Evolutionary conservation across 2,329 filamentous ascomycete species (phyloP).

Genomic region (Alternaria tenuissima): DNA sequence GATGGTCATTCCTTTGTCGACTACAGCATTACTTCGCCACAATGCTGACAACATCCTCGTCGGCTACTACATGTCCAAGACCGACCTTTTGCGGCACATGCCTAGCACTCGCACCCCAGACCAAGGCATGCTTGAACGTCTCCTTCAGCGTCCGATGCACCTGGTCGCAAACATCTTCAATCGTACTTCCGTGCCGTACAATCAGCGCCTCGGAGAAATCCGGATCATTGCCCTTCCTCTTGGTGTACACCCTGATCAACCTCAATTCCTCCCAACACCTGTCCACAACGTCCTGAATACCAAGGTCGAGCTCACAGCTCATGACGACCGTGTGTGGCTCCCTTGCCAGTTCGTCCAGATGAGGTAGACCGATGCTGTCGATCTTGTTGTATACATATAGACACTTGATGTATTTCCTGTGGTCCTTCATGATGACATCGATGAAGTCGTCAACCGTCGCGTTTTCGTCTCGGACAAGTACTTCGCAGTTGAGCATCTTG

Average conservation of each 20-base stretch:
- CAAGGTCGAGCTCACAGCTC: slow-evolving; percentile 95
- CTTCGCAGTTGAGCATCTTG: slow-evolving; percentile 97
- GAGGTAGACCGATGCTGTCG: slow-evolving; percentile 91
- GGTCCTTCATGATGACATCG: slow-evolving; percentile 99
- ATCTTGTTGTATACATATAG: slow-evolving; percentile 99
- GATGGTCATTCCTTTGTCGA: background rate
- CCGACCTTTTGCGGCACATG: slow-evolving; percentile 96
- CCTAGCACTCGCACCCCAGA: slow-evolving; percentile 95
- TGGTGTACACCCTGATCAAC: slow-evolving; percentile 86
- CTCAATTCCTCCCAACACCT: slow-evolving; percentile 92
- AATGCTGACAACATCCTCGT: slow-evolving; percentile 74
- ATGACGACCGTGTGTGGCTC: slow-evolving; percentile 96
- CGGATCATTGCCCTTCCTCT: slow-evolving; percentile 89
- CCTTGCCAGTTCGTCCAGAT: slow-evolving; percentile 87
- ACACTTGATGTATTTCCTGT: slow-evolving; percentile 93
- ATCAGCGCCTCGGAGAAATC: slow-evolving; percentile 92
- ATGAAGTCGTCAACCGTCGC: slow-evolving; percentile 97
- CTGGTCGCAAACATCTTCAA: slow-evolving; percentile 97
- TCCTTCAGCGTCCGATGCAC: slow-evolving; percentile 96
- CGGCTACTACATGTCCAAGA: slow-evolving; percentile 76
- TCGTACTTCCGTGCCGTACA: slow-evolving; percentile 83
- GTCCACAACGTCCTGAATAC: slow-evolving; percentile 91
- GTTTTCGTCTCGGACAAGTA: slow-evolving; percentile 92
- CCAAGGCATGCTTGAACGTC: slow-evolving; percentile 97
- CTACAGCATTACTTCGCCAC: slow-evolving; percentile 51